Base-by-base conservation (phyloP, 192 early-diverging fungal genomes). In the Coemansia sp. region DNA sequence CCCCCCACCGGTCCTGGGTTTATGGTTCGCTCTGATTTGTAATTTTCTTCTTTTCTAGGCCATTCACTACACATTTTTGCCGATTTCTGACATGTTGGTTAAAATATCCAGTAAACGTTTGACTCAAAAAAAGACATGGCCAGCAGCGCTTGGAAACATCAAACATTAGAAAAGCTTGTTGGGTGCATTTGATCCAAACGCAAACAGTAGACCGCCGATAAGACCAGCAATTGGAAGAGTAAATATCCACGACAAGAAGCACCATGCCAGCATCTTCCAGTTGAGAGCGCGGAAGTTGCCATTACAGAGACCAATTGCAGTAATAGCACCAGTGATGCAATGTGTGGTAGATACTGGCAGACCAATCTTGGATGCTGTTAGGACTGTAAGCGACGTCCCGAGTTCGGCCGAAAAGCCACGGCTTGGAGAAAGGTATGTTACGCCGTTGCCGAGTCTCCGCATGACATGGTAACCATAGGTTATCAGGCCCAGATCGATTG, bases 1-100 rank as follows among this genome's bases (percentile, higher is more conserved):
- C 88, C 93, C 56, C 96, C 96, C 41, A 82, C 87, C 18, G 95
- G 93, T 13, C 95, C 96, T 57, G 96, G 96, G 46, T 96, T 93
- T 71, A 80, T 86, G 53, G 73, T 98, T 46, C 87, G 89, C 58
- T 62, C 76, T 24, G 90, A 91, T 70, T 80, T 92, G 81, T 92
- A 87, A 72, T 67, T 71, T 51, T 61, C 41, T 22, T 50, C 27
- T 39, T 53, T 50, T 50, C 47, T 37, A 21, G 18, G 9, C 2
- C 24, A 38, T 27, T 40, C 34, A 22, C 21, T 37, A 40, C 30
- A 37, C 33, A 33, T 53, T 54, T 54, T 40, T 54, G 24, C 25
- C 25, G 33, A 33, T 53, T 54, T 54, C 23, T 54, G 34, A 8
- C 34, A 37, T 37, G 34, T 9, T 37, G 34, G 9, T 37, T 9